Evolutionary conservation across 2,329 filamentous ascomycete species (phyloP).

Genomic region (Periconia digitata): DNA sequence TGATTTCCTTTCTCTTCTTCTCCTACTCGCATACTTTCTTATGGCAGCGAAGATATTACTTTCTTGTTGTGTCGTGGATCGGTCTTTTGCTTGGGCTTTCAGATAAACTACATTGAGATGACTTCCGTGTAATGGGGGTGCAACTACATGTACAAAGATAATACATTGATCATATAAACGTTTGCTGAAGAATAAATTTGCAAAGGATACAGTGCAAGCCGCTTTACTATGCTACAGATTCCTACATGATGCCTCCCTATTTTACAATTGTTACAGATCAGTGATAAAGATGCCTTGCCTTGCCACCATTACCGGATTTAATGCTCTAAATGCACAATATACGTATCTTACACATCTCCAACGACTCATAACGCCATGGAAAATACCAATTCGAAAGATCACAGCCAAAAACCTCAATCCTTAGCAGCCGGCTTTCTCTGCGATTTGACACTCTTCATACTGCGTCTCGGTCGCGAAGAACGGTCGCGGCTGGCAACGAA

Average conservation of each 20-base stretch:
- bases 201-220: background rate
- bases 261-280: background rate
- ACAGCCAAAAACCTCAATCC: background rate
- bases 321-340: background rate
- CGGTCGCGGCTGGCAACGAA: constrained; percentile 52
- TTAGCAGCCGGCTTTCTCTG: constrained; percentile 28
- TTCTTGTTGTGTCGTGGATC: background rate
- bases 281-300: background rate
- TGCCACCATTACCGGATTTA: background rate
- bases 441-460: constrained; percentile 60
- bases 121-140: too few relatives aligned
- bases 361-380: background rate
- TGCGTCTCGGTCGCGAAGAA: constrained; percentile 63
- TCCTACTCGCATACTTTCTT: too few relatives aligned
- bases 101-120: background rate
- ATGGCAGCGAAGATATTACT: background rate
- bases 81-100: background rate
- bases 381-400: too few relatives aligned
- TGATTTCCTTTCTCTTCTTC: background rate
- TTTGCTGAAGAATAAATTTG: background rate
- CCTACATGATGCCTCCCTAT: background rate
- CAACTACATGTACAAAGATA: background rate
- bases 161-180: background rate
- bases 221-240: background rate
- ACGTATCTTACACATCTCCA: background rate